Evolutionary conservation across 2,329 filamentous ascomycete genomes (phyloP).

Genomic region (Colletotrichum lentis): DNA sequence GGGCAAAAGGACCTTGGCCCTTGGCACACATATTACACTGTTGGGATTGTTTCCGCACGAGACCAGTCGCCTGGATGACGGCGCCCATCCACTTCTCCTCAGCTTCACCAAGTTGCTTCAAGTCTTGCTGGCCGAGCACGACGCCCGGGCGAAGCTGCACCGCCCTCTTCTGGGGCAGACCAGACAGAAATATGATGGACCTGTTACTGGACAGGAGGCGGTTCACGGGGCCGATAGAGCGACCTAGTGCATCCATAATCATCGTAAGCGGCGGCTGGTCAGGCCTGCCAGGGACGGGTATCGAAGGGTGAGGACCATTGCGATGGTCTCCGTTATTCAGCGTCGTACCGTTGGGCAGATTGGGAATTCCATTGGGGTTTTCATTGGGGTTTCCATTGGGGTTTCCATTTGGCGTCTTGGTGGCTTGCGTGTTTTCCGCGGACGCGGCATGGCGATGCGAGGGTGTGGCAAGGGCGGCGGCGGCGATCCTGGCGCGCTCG

Average conservation of each 20-base stretch:
- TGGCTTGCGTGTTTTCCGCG: slow-evolving; percentile 3
- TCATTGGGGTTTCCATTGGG: too few relatives aligned
- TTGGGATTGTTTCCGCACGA: slow-evolving; percentile 46
- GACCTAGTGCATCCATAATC: slow-evolving; percentile 51
- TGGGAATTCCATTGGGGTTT: too few relatives aligned
- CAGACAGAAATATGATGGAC: slow-evolving; percentile 4
- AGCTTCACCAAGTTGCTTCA: slow-evolving; percentile 7
- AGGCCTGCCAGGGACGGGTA: not conserved
- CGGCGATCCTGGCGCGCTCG: slow-evolving; percentile 23
- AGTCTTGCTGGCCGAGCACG: not conserved
- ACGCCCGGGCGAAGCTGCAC: slow-evolving; percentile 26
- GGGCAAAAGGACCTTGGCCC: slow-evolving; percentile 54
- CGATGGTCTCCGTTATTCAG: slow-evolving; percentile 9
- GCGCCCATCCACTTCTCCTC: slow-evolving; percentile 55
- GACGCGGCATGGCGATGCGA: not conserved
- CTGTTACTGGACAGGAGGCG: slow-evolving; percentile 41
- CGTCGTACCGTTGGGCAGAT: not conserved
- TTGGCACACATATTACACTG: slow-evolving; percentile 54
- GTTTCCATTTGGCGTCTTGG: not conserved
- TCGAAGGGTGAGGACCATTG: not conserved
- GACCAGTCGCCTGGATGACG: slow-evolving; percentile 60
- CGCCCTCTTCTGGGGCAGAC: slow-evolving; percentile 13
- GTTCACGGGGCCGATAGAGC: slow-evolving; percentile 50
- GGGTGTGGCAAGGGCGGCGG: slow-evolving; percentile 21
- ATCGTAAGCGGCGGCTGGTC: slow-evolving; percentile 14